Conservation (phyloP, 2,329 filamentous ascomycete genomes). For the Monilinia fructigena region DNA sequence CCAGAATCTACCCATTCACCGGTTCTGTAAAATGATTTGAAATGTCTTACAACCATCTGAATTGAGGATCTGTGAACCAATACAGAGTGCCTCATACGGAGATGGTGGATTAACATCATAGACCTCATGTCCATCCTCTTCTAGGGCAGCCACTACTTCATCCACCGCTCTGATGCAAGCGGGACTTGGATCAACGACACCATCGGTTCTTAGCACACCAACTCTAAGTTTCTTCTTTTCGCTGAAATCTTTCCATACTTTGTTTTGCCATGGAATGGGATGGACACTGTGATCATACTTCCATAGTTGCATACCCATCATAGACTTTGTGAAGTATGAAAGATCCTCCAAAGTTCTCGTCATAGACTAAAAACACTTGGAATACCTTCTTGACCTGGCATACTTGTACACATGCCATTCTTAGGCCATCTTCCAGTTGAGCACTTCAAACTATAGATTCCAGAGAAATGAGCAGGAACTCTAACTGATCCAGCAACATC, state of each 20-base stretch:
- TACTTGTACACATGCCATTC: constrained; percentile 76
- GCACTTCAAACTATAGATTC: constrained; percentile 83
- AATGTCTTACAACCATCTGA: constrained; percentile 81
- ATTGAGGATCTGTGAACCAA: constrained; percentile 79
- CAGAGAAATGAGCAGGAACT: constrained; percentile 83
- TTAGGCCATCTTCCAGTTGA: constrained; percentile 91
- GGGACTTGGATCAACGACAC: constrained; percentile 81
- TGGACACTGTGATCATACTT: constrained; percentile 84
- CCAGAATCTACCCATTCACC: constrained; percentile 81
- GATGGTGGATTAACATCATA: constrained; percentile 63
- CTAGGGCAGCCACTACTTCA: constrained; percentile 67
- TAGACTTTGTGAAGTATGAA: constrained; percentile 74
- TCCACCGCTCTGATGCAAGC: constrained; percentile 77
- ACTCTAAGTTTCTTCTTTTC: constrained; percentile 65
- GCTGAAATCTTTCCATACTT: constrained; percentile 57
- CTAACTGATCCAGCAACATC: constrained; percentile 86
- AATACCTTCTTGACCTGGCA: constrained; percentile 90
- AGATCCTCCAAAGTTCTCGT: constrained; percentile 79
- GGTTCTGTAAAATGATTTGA: constrained; percentile 70
- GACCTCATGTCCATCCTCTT: constrained; percentile 72
- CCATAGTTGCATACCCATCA: constrained; percentile 84
- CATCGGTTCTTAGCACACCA: constrained; percentile 75
- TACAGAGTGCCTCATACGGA: constrained; percentile 70
- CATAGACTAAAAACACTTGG: constrained; percentile 90
- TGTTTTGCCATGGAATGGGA: constrained; percentile 73